Percentiles rank a stretch among this genome's conserved stretches.
These are phyloP conservation scores for Hyparrhenia diplandra DNA, from an alignment of 176 grass and related monocot genomes.

Conservation along the genomic window DNA sequence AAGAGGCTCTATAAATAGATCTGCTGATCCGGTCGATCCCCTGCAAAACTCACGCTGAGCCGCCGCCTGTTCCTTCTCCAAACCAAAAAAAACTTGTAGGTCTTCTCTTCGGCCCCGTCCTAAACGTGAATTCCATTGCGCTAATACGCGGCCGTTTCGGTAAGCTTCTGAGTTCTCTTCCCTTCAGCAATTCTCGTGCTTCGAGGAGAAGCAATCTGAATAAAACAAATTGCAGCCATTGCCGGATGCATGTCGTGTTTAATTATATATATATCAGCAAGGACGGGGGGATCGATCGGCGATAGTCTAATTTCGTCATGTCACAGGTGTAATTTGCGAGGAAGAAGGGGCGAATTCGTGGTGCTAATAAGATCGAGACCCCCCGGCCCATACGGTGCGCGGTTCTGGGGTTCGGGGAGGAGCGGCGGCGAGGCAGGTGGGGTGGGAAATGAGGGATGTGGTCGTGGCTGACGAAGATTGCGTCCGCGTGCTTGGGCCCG, in stretches of 20 bases:
- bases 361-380: not conserved
- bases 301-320: not conserved
- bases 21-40: not conserved
- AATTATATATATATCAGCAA: not conserved
- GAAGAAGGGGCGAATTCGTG: not conserved
- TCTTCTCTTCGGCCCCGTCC: too few relatives aligned
- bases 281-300: not conserved
- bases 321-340: not conserved
- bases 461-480: constrained; percentile 57
- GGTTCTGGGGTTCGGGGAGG: not conserved
- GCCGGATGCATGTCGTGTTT: not conserved
- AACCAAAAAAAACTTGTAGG: too few relatives aligned
- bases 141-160: not conserved
- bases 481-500: constrained; percentile 64
- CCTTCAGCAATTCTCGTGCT: not conserved
- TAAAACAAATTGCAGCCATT: not conserved
- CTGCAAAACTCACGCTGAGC: not conserved
- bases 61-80: not conserved
- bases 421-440: not conserved
- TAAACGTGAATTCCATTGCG: not conserved
- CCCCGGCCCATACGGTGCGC: not conserved
- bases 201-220: not conserved
- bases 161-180: not conserved
- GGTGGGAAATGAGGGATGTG: constrained; percentile 83
- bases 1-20: not conserved